Base-by-base conservation (phyloP, 73 alveolate genomes). In the Paraurostyla sp. region DNA sequence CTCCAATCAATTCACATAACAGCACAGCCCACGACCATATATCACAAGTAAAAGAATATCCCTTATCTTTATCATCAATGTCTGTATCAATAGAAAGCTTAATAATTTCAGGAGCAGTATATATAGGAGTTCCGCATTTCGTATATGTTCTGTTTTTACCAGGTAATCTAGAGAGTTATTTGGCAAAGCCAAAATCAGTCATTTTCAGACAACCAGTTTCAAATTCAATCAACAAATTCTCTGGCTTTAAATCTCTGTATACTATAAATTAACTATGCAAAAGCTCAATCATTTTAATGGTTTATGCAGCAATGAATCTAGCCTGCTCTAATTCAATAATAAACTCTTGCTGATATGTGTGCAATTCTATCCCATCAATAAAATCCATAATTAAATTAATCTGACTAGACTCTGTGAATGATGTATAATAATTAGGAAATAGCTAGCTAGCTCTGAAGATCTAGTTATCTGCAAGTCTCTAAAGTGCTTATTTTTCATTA, bases 41-140 rank as follows among this genome's bases (percentile, higher is more conserved):
- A 81, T 89, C 94, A 49, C 69, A 78, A 30, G 20, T 3, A 54
- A 41, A 69, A 33, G 58, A 73, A 59, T 57, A 76, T 6, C 90
- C 93, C 0, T 49, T 20, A 11, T 23, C 40, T 25, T 46, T 73
- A 2, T 73, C 82, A 35, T 65, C 82, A 25, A 13, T 23, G 6
- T 73, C 86, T 46, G 45, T 3, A 3, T n/a, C 9, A 32, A 69
- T 27, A 3, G 87, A 88, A 0, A 86, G 65, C 29, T 87, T 83
- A 20, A 52, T 81, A 11, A 93, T 80, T 87, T 93, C 97, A 29
- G 97, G 97, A 18, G 97, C 96, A 18, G 91, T 84, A 49, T 93
- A 91, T 7, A 93, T 91, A 23, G 96, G 96, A 45, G 97, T 90
- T 15, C 97, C 97, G 49, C 97, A 93, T 85, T 76, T 50, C 20